Base-by-base conservation (phyloP, 2,329 filamentous ascomycete genomes). In the Metarhizium brunneum region DNA sequence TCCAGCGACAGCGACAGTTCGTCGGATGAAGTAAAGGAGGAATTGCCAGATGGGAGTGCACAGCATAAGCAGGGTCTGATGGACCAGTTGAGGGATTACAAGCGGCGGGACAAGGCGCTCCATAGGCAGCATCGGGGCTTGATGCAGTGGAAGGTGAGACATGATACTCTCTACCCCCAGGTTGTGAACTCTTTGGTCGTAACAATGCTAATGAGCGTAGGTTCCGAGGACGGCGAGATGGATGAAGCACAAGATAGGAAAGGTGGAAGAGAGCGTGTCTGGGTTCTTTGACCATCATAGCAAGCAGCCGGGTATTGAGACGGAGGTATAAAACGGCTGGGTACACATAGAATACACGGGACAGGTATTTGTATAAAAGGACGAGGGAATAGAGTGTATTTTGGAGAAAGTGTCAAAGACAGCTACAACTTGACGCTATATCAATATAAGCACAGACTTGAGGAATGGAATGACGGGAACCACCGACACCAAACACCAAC, bases 41-140 rank as follows among this genome's bases (percentile, higher is more conserved):
- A 77, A 54, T 54, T 69, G 53, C 69, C 70, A 1, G 68, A 73
- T 55, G 70, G 70, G 36, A 72, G 68, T 54, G 59, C 61, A 13
- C 61, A 69, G 63, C 32, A 75, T 70, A 59, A 71, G 76, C 58
- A 82, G 76, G 43, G 65, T 72, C 42, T 69, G 74, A 56, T 73
- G 10, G 77, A 78, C 47, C 74, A 80, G 64, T 57, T 83, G 49
- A 78, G 76, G 56, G 84, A 87, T 57, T 87, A 84, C 65, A 82
- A 79, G 64, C 73, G 76, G 56, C 74, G 84, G 61, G 73, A 77
- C 59, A 81, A 79, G 67, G 76, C 80, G 58, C 69, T 87, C 59
- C 84, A 88, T 67, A 73, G 85, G 51, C 79, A 81, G 64, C 84
- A 90, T 63, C 72, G 84, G 25, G 87, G 87, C 0, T 65, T 87